These are phyloP conservation scores for Morella rubra DNA, from an alignment of 306 rosid species.

Conservation along the genomic window DNA sequence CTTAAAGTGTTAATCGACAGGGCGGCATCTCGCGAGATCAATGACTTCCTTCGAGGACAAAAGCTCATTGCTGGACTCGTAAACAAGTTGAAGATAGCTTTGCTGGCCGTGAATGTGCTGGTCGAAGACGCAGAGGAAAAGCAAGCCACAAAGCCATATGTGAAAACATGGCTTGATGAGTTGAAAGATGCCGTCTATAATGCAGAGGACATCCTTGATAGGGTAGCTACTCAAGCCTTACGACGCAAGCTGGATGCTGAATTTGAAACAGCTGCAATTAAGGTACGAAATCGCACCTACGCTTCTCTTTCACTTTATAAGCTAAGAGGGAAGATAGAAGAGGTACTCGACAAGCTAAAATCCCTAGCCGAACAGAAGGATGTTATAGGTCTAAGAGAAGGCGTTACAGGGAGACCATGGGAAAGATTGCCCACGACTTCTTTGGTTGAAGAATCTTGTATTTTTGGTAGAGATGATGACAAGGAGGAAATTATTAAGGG, in stretches of 20 bases:
- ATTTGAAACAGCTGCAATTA: background rate
- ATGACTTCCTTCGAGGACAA: no score
- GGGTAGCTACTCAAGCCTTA: background rate
- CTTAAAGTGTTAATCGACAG: no score
- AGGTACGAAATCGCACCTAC: background rate
- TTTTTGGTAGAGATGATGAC: constrained; percentile 37
- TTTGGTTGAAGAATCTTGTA: constrained; percentile 9
- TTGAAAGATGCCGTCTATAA: background rate
- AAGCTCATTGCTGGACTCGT: no score
- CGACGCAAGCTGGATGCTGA: background rate
- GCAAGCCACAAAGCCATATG: no score
- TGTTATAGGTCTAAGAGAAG: constrained; percentile 22
- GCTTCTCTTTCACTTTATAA: background rate
- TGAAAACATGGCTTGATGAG: background rate
- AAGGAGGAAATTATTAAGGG: constrained; percentile 17
- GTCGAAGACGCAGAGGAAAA: no score
- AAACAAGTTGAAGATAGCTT: no score
- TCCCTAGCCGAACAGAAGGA: constrained; percentile 19
- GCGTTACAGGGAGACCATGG: constrained; percentile 5
- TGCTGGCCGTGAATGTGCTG: no score
- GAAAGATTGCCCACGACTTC: constrained; percentile 8
- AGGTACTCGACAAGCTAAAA: constrained; percentile 16
- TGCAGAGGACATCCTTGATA: constrained; percentile 13
- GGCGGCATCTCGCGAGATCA: no score
- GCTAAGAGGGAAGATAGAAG: background rate